Percentiles rank a stretch among this genome's conserved stretches.
Conservation (phyloP, 2,329 filamentous ascomycete genomes). For the Talaromyces sp. region DNA sequence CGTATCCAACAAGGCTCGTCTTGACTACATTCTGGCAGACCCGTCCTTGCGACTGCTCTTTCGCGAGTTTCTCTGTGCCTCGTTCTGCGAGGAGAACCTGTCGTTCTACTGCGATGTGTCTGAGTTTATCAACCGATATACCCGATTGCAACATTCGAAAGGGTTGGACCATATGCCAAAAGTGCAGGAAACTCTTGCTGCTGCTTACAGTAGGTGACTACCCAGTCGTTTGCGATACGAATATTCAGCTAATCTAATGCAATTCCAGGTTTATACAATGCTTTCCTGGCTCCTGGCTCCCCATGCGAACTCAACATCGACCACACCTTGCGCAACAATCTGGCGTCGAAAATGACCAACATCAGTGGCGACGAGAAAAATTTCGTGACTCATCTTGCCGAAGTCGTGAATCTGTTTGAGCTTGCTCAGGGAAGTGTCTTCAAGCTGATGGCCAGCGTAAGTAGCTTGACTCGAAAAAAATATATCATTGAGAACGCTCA, state of each 20-base stretch:
- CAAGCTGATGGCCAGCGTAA: constrained; percentile 97
- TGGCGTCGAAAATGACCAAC: constrained; percentile 94
- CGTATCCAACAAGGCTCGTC: constrained; percentile 89
- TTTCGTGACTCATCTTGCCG: constrained; percentile 85
- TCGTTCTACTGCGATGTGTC: constrained; percentile 94
- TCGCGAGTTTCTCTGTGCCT: constrained; percentile 88
- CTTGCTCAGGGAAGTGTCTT: constrained; percentile 93
- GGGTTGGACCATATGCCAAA: constrained; percentile 63
- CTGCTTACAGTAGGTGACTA: constrained; percentile 68
- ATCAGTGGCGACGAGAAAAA: constrained; percentile 87
- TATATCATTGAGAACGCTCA: not conserved
- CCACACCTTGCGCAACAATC: constrained; percentile 85
- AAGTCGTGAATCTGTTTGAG: constrained; percentile 85
- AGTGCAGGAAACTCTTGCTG: constrained; percentile 90
- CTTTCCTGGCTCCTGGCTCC: constrained; percentile 89
- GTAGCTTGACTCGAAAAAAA: constrained; percentile 36
- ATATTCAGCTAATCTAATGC: constrained; percentile 11
- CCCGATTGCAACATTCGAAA: constrained; percentile 48
- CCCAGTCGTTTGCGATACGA: not conserved
- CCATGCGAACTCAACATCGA: constrained; percentile 98
- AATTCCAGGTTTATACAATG: constrained; percentile 77
- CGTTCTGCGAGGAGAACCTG: constrained; percentile 94
- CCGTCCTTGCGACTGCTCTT: constrained; percentile 84
- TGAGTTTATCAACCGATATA: constrained; percentile 71
- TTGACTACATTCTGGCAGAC: constrained; percentile 89